These are phyloP conservation scores for Coemansia sp. DNA, from an alignment of 192 early-diverging fungal species.

Conservation along the genomic window DNA sequence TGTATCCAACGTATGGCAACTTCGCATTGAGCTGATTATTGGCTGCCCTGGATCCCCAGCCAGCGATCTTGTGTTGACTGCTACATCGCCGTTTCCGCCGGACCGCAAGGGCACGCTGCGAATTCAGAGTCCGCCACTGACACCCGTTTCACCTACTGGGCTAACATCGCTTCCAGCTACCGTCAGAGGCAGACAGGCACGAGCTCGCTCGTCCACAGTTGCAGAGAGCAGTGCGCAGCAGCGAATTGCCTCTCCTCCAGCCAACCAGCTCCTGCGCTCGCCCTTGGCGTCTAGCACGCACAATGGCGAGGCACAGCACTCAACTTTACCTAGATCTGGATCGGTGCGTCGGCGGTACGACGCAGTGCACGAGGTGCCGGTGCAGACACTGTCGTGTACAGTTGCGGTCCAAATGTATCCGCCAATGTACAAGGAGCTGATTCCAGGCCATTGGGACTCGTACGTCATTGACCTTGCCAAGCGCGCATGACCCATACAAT, in stretches of 20 bases:
- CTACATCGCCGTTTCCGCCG: slow-evolving; percentile 41
- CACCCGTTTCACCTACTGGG: not conserved
- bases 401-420: slow-evolving; percentile 52
- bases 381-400: slow-evolving; percentile 45
- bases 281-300: not conserved
- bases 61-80: slow-evolving; percentile 31
- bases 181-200: not conserved
- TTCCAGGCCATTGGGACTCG: slow-evolving; percentile 17
- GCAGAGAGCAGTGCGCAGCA: not conserved
- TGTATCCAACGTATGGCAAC: slow-evolving; percentile 47
- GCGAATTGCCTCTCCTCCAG: not conserved
- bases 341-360: slow-evolving; percentile 42
- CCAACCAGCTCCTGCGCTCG: not conserved
- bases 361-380: slow-evolving; percentile 11
- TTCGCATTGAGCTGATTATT: slow-evolving; percentile 52
- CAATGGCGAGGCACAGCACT: not conserved
- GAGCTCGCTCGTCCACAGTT: slow-evolving; percentile 18
- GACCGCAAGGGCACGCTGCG: not conserved
- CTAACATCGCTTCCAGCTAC: not conserved
- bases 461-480: slow-evolving; percentile 29
- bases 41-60: not conserved
- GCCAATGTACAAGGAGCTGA: slow-evolving; percentile 12
- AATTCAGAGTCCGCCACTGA: not conserved
- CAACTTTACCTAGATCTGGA: not conserved
- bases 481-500: not conserved